Evolutionary conservation across 768 basidiomycete genomes (phyloP), one percentile per base, ranked within the genome.

Genomic region (Russula vinacea): DNA sequence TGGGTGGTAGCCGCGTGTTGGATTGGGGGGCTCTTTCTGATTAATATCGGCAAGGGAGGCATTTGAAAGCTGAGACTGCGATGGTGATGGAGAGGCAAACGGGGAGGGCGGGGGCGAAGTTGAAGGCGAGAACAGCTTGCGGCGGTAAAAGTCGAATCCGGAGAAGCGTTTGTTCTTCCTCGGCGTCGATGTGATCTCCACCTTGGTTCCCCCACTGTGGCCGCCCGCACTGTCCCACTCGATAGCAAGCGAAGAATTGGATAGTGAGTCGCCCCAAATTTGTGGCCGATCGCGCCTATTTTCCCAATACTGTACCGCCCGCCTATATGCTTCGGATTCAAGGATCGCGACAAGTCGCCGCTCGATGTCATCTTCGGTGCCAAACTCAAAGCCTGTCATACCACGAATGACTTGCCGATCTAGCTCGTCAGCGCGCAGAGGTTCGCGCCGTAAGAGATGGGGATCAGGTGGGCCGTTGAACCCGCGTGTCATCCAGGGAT

Each of bases 351-450:
- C 71, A 3, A 98, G 82, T 71, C 80, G 86, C 47, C 79, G 79
- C 74, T 92, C 88, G 60, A 98, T 92, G 14, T 96, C 90, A 5
- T 90, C 89, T 56, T 90, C 88, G 0, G 88, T 79, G 17, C 97
- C 97, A 69, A 99, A 98, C 71, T 98, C 96, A 76, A 99, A 98
- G 5, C 96, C 96, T 49, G 87, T 86, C 97, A 98, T 98, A 56
- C 88, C 88, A 39, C 82, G 83, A 71, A 99, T 83, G 64, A 98
- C 92, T 42, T 87, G 83, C 35, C 81, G 83, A 74, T 98, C 94
- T 56, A 99, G 81, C 58, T 98, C 95, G 60, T 94, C 92, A 0
- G 87, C 75, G 14, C 93, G 89, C 9, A 98, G 82, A 0, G 97
- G 96, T 69, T 93, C 90, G 10, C 96, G 90, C 62, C 88, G 86